Evolutionary conservation across 2,329 filamentous ascomycete species (phyloP).

Genomic region (Aspergillus intermedius): DNA sequence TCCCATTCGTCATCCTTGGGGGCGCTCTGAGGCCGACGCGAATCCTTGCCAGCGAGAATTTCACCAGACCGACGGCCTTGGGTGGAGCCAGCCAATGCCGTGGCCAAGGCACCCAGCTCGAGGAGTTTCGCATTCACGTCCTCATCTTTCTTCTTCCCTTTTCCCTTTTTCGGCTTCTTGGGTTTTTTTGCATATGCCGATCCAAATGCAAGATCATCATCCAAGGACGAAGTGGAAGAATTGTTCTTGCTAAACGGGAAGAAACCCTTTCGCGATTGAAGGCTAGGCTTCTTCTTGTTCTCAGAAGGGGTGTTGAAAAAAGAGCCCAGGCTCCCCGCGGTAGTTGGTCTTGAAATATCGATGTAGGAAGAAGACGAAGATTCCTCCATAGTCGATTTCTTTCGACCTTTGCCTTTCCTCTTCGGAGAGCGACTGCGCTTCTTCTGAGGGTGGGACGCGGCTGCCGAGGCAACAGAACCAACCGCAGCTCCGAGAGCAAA

Average conservation of each 20-base stretch:
- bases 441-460: slow-evolving; percentile 17
- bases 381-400: slow-evolving; percentile 45
- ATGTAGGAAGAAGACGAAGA: slow-evolving; percentile 50
- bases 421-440: slow-evolving; percentile 32
- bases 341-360: slow-evolving; percentile 55
- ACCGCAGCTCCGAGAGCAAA: slow-evolving; percentile 34
- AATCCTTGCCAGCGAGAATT: slow-evolving; percentile 26
- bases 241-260: slow-evolving; percentile 56
- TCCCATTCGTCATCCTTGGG: slow-evolving; percentile 51
- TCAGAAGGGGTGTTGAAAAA: slow-evolving; percentile 60
- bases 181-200: slow-evolving; percentile 44
- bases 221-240: slow-evolving; percentile 61
- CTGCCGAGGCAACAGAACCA: slow-evolving; percentile 21
- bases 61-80: slow-evolving; percentile 30
- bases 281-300: slow-evolving; percentile 44
- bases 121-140: slow-evolving; percentile 43
- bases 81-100: slow-evolving; percentile 36
- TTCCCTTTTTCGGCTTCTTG: slow-evolving; percentile 30
- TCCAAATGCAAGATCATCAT: slow-evolving; percentile 64
- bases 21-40: slow-evolving; percentile 19
- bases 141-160: slow-evolving; percentile 20
- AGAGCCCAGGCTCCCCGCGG: slow-evolving; percentile 52
- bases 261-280: slow-evolving; percentile 44
- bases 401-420: slow-evolving; percentile 23
- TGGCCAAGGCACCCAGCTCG: slow-evolving; percentile 43